Conservation (phyloP, 2,329 filamentous ascomycete genomes). For the Calonectria naviculata region DNA sequence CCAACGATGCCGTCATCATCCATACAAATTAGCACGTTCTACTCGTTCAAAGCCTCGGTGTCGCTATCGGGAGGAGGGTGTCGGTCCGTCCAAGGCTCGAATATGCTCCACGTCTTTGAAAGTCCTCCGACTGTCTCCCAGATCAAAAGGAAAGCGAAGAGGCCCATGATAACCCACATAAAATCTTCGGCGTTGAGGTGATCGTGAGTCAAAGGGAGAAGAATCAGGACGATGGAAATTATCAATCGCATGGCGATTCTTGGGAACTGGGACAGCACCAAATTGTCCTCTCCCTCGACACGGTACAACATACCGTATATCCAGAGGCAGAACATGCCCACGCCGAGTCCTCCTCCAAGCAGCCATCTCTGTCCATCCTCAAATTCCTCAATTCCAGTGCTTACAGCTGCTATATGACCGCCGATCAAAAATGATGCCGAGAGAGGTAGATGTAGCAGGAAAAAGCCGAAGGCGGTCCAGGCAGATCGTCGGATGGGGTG, state of each 20-base stretch:
- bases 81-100: slow-evolving; percentile 47
- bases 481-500: slow-evolving; percentile 58
- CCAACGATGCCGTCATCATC: background rate
- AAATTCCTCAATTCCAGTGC: slow-evolving; percentile 50
- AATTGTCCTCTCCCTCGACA: slow-evolving; percentile 47
- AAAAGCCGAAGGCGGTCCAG: slow-evolving; percentile 57
- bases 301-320: slow-evolving; percentile 54
- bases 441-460: slow-evolving; percentile 56
- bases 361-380: slow-evolving; percentile 58
- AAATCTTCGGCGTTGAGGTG: slow-evolving; percentile 47
- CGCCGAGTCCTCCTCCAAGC: slow-evolving; percentile 56
- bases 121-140: slow-evolving; percentile 57
- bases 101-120: slow-evolving; percentile 41
- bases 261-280: slow-evolving; percentile 47
- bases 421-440: slow-evolving; percentile 58
- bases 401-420: slow-evolving; percentile 57
- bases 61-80: slow-evolving; percentile 42
- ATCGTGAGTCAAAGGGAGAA: slow-evolving; percentile 49
- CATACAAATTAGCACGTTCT: background rate
- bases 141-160: slow-evolving; percentile 54
- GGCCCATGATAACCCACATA: slow-evolving; percentile 54
- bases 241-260: slow-evolving; percentile 49
- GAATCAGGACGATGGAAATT: slow-evolving; percentile 44
- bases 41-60: slow-evolving; percentile 18
- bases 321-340: slow-evolving; percentile 58